phyloP scores from a whole-genome alignment of 129 eudicot species.

The Saposhnikovia divaricata region DNA sequence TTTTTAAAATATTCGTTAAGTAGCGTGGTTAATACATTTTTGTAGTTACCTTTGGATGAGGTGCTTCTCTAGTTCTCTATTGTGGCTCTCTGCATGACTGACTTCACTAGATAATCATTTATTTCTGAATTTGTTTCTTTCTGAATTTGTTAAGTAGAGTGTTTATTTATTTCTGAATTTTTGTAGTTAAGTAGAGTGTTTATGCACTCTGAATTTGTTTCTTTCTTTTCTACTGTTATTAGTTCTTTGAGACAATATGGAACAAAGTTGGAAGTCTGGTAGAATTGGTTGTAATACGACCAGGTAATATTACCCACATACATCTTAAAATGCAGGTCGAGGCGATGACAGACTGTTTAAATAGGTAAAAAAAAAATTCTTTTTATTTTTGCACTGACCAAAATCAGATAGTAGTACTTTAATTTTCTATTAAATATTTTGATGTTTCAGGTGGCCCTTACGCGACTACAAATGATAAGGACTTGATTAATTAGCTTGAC shows the following conservation, averaged over 20 bases:
- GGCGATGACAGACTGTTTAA: not conserved
- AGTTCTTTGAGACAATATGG: not conserved
- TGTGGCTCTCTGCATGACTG: not conserved
- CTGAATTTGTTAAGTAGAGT: no score
- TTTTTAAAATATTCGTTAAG: no score
- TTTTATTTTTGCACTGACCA: not conserved
- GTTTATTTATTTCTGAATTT: no score
- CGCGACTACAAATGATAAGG: not conserved
- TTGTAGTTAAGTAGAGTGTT: no score
- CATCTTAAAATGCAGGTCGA: not conserved
- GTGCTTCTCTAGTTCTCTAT: not conserved
- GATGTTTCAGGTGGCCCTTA: not conserved
- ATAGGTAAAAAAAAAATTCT: not conserved
- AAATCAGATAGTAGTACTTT: not conserved
- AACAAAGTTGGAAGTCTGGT: not conserved
- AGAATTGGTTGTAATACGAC: not conserved
- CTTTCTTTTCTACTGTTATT: no score
- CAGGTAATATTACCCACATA: not conserved
- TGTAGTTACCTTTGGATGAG: not conserved
- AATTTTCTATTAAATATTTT: no score
- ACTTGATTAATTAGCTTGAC: not conserved
- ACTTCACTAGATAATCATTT: no score
- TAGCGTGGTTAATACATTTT: not conserved
- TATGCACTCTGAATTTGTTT: no score
- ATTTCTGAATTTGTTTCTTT: not conserved